Conservation (phyloP, 2,329 filamentous ascomycete genomes). For the Penicillium sp. region DNA sequence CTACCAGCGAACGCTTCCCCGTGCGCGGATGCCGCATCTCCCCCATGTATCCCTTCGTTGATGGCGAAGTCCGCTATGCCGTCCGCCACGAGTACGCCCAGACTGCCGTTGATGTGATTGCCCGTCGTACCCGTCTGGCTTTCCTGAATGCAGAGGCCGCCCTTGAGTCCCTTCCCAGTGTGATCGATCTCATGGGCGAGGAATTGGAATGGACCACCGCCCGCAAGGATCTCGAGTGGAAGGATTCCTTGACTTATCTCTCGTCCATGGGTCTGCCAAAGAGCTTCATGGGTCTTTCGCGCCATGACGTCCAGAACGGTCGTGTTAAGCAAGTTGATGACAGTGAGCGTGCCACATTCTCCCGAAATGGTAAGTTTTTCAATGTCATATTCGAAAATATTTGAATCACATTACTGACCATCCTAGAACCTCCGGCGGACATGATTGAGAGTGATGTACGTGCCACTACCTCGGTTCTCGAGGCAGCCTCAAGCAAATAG, state of each 20-base stretch:
- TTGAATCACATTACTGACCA: conserved; percentile 6
- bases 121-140: conserved; percentile 76
- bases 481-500: conserved; percentile 51
- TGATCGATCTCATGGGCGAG: conserved; percentile 86
- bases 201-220: conserved; percentile 75
- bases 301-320: conserved; percentile 60
- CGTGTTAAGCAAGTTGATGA: conserved; percentile 48
- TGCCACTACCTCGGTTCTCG: conserved; percentile 42
- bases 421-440: conserved; percentile 47
- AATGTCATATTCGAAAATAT: not conserved
- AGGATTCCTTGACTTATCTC: conserved; percentile 61
- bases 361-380: conserved; percentile 42
- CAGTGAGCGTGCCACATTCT: conserved; percentile 41
- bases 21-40: conserved; percentile 78
- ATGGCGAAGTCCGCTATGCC: conserved; percentile 87
- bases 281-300: conserved; percentile 55
- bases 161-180: conserved; percentile 75
- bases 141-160: conserved; percentile 92
- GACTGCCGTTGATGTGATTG: conserved; percentile 83
- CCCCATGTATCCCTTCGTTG: conserved; percentile 81
- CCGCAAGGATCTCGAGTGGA: conserved; percentile 79
- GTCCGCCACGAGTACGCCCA: conserved; percentile 88
- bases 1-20: conserved; percentile 77
- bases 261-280: conserved; percentile 62
- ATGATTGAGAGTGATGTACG: conserved; percentile 48